Base-by-base conservation (phyloP, 2,329 filamentous ascomycete species). In the Triangularia setosa region DNA sequence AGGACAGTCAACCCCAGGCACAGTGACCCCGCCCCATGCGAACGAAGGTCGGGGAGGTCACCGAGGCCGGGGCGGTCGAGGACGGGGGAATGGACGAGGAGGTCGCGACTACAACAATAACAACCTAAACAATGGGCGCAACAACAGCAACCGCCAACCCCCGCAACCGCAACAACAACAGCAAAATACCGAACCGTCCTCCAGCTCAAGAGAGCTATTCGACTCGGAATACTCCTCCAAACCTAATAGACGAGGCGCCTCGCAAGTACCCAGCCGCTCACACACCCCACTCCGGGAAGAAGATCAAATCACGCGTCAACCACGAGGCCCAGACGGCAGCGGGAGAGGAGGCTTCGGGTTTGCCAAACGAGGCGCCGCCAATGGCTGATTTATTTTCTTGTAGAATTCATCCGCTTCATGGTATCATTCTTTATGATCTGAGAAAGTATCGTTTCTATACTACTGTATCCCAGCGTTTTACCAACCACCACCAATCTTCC, bases 401-500 rank as follows among this genome's bases (percentile, higher is more conserved):
- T 70, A 72, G 18, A 48, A 48, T 21, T 18, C 40, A 48, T 21
- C 7, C 60, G n/a, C 25, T 16, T 33, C 12, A 21, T 21, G 16
- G 55, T 58, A 55, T 58, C 24, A 33, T 58, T 58, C 25, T 58
- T 18, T 58, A 14, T 21, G 30, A 30, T 3, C 16, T 60, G 30
- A 28, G 27, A 60, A 48, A 61, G 61, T 74, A 73, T 71, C 30
- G 11, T 12, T 61, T 62, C 67, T 71, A n/a, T 7, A n/a, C 3
- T 24, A 14, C 18, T 4, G 9, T n/a, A 12, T 40, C 16, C 16
- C 33, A 40, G 33, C 24, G 9, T 23, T 62, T 75, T 83, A 98
- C 95, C 95, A 99, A 24, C 95, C 95, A 61, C 95, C 95, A 61
- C 93, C 95, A 71, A 93, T 91, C 77, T 93, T 95, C 63, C 92